A percentile compares a stretch with the other conserved stretches of the same genome.
Evolutionary conservation across 1,284 basidiomycete genomes (phyloP).

Genomic region (Sanghuangporus baumii): DNA sequence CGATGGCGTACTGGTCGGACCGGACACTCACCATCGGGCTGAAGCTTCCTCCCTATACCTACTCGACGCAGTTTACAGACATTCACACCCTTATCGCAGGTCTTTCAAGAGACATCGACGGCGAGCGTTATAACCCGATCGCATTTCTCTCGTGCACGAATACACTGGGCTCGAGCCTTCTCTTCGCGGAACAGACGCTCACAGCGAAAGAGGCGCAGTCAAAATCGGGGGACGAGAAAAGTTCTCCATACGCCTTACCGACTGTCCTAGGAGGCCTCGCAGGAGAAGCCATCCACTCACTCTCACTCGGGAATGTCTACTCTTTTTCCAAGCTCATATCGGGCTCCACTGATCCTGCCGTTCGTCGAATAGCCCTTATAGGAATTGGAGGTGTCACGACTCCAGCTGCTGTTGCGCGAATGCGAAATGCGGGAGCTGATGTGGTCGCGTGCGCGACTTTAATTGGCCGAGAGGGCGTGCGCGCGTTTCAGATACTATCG

Average conservation of each 20-base stretch:
- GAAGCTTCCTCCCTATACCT: slow-evolving; percentile 76
- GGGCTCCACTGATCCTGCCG: slow-evolving; percentile 32
- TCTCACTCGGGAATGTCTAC: slow-evolving; percentile 70
- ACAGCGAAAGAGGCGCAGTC: neutral
- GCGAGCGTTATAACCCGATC: slow-evolving; percentile 33
- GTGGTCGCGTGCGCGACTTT: slow-evolving; percentile 72
- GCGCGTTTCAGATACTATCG: slow-evolving; percentile 47
- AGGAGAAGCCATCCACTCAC: slow-evolving; percentile 67
- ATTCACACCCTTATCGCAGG: slow-evolving; percentile 40
- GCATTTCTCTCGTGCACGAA: slow-evolving; percentile 73
- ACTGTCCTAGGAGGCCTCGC: slow-evolving; percentile 64
- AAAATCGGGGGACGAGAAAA: slow-evolving; percentile 8
- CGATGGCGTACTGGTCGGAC: slow-evolving; percentile 42
- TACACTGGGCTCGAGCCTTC: slow-evolving; percentile 64
- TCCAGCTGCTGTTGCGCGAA: slow-evolving; percentile 50
- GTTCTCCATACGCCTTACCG: slow-evolving; percentile 46
- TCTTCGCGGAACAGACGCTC: slow-evolving; percentile 51
- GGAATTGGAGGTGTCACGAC: slow-evolving; percentile 77
- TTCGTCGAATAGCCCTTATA: slow-evolving; percentile 53
- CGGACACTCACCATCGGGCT: slow-evolving; percentile 62
- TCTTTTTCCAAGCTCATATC: slow-evolving; percentile 50
- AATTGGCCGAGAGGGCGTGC: slow-evolving; percentile 60
- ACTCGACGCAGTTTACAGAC: slow-evolving; percentile 53
- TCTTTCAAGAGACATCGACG: slow-evolving; percentile 26
- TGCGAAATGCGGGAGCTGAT: slow-evolving; percentile 63